A percentile compares a stretch with the other conserved stretches of the same genome.
phyloP scores from a whole-genome alignment of 495 filamentous ascomycete genomes.

The Tirmania nivea region DNA sequence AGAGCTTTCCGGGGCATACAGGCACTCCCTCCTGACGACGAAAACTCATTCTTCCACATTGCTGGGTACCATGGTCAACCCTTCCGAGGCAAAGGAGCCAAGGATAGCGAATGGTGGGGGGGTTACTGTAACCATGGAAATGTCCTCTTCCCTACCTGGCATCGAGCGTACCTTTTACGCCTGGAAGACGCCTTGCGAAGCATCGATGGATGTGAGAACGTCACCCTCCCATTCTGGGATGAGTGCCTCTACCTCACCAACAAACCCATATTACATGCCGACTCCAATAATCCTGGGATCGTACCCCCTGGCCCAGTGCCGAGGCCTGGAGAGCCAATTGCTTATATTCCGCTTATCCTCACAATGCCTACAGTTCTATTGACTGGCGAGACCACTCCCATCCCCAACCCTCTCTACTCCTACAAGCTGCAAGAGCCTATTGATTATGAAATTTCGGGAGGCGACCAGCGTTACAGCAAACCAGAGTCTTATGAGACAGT shows the following conservation, averaged over 20 bases:
- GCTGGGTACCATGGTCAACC: slow-evolving; percentile 18
- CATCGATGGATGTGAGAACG: slow-evolving; percentile 1
- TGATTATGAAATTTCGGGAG: background rate
- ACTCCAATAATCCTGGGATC: no score
- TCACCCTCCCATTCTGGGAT: slow-evolving; percentile 18
- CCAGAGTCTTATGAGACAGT: background rate
- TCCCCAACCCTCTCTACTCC: background rate
- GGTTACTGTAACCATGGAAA: slow-evolving; percentile 24
- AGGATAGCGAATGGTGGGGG: slow-evolving; percentile 8
- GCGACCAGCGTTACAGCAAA: background rate
- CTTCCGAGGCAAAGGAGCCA: slow-evolving; percentile 1
- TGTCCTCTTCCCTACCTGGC: slow-evolving; percentile 27
- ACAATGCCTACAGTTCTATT: background rate
- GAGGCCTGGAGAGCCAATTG: no score
- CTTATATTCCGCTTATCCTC: background rate
- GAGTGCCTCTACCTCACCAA: background rate
- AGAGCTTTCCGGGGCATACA: slow-evolving; percentile 5
- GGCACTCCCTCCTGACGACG: slow-evolving; percentile 1
- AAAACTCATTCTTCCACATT: slow-evolving; percentile 15
- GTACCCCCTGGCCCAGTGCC: no score
- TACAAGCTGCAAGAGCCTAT: background rate
- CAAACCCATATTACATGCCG: no score
- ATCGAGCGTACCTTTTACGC: slow-evolving; percentile 21
- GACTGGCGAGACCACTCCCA: background rate
- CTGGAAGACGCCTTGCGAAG: slow-evolving; percentile 15